Conservation (phyloP, 345 rosid genomes). For the Trapa incisa region DNA sequence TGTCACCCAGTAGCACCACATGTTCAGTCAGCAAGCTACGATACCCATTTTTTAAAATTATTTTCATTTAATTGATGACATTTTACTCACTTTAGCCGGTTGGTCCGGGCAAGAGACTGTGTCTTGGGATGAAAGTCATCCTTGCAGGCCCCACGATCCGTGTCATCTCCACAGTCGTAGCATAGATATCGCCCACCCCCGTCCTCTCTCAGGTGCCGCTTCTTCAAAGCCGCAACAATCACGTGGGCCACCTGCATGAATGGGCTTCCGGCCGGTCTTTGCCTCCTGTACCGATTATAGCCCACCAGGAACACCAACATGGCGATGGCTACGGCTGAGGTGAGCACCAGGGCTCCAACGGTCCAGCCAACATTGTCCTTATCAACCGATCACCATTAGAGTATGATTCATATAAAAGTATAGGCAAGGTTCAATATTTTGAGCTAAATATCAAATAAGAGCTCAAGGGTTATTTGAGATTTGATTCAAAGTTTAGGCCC, state of each 20-base stretch:
- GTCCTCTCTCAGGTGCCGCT: slow-evolving; percentile 42
- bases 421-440: no score
- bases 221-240: slow-evolving; percentile 47
- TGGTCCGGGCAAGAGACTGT: slow-evolving; percentile 29
- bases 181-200: slow-evolving; percentile 23
- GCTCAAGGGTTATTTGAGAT: no score
- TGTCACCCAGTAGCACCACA: background rate
- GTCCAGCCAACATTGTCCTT: slow-evolving; percentile 81
- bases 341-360: slow-evolving; percentile 42
- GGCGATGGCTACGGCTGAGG: slow-evolving; percentile 37
- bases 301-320: slow-evolving; percentile 42
- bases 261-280: slow-evolving; percentile 60
- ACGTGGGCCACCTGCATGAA: slow-evolving; percentile 57
- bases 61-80: no score
- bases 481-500: no score
- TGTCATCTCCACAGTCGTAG: slow-evolving; percentile 14
- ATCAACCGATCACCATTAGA: background rate
- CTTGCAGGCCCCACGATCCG: background rate
- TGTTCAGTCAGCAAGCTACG: background rate
- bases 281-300: slow-evolving; percentile 37
- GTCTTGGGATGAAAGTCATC: slow-evolving; percentile 10
- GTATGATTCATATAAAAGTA: background rate
- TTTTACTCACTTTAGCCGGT: slow-evolving; percentile 44
- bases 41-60: no score
- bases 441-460: no score